Evolutionary conservation across 176 grass and related monocot genomes (phyloP), one percentile per base, ranked within the genome.

Genomic region (Guadua angustifolia): DNA sequence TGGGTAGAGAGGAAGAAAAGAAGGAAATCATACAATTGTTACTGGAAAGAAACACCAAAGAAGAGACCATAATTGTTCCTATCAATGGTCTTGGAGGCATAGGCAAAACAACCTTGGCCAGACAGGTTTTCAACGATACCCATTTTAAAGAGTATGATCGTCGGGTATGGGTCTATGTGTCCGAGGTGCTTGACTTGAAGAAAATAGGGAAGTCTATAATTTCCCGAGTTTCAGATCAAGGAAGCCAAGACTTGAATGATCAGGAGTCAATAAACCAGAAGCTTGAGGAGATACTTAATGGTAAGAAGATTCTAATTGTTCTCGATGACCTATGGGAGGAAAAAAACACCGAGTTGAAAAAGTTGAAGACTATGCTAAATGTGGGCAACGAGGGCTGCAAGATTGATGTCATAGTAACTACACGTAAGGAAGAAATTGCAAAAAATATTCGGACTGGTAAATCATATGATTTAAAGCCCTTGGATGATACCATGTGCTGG

Each of bases 261-360:
- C 0, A 3, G 13, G 3, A 49, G 46, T 5, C 13, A 1, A 66
- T 69, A 26, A 2, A 15, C 46, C 13, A 14, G 13, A 3, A 13
- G 13, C 46, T 49, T 49, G 4, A 49, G 13, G 13, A 49, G 3
- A 12, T 49, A 49, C 46, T 49, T 49, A 14, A 15, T 49, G 4
- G 3, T 4, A 14, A 35, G 33, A 35, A 35, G 33, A 35, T 35
- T 35, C 3, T 89, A 14, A 47, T 88, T 9, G 78, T 87, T 60
- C 56, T 89, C 35, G 87, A 89, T 81, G 87, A 85, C 8, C 22
- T 89, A 6, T 86, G 83, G 88, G 75, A 89, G 24, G 16, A 64
- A 7, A n/a, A n/a, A n/a, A n/a, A n/a, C n/a, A n/a, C n/a, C n/a
- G n/a, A n/a, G n/a, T n/a, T n/a, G n/a, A n/a, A n/a, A n/a, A n/a